Evolutionary conservation across 345 rosid genomes (phyloP).

Genomic region (Populus davidiana): DNA sequence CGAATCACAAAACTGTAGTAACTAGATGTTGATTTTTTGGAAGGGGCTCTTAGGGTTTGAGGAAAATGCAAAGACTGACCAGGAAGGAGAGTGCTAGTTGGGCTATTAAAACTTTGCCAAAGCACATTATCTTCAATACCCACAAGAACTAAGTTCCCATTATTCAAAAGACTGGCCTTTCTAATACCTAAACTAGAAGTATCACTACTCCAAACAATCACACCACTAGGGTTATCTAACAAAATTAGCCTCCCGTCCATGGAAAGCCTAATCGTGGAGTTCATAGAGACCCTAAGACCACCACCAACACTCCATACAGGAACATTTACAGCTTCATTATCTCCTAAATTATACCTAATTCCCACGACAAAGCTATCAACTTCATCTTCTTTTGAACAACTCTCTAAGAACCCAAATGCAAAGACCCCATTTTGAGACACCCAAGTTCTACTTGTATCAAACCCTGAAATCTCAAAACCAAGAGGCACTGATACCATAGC

Average conservation of each 20-base stretch:
- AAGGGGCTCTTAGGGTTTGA: conserved; percentile 36
- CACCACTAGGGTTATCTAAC: conserved; percentile 30
- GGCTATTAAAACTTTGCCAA: conserved; percentile 38
- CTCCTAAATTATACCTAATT: conserved; percentile 36
- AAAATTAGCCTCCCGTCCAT: conserved; percentile 38
- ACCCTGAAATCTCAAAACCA: conserved; percentile 39
- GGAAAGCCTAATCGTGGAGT: conserved; percentile 37
- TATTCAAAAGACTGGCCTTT: conserved; percentile 37
- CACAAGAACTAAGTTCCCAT: conserved; percentile 35
- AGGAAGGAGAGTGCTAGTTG: conserved; percentile 39
- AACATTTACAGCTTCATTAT: conserved; percentile 24
- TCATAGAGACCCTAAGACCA: conserved; percentile 33
- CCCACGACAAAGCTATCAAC: conserved; percentile 34
- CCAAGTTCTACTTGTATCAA: conserved; percentile 33
- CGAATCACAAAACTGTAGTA: conserved; percentile 32
- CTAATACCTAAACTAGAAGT: conserved; percentile 35
- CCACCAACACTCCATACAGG: conserved; percentile 42
- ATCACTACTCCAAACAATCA: conserved; percentile 34
- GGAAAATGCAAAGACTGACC: conserved; percentile 38
- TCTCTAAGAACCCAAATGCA: conserved; percentile 38
- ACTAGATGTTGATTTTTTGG: conserved; percentile 31
- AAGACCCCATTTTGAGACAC: conserved; percentile 38
- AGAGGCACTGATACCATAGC: conserved; percentile 37
- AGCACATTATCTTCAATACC: conserved; percentile 26
- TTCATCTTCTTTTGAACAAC: conserved; percentile 10